phyloP scores from a whole-genome alignment of 2,329 filamentous ascomycete species.

The Cercospora zeina region DNA sequence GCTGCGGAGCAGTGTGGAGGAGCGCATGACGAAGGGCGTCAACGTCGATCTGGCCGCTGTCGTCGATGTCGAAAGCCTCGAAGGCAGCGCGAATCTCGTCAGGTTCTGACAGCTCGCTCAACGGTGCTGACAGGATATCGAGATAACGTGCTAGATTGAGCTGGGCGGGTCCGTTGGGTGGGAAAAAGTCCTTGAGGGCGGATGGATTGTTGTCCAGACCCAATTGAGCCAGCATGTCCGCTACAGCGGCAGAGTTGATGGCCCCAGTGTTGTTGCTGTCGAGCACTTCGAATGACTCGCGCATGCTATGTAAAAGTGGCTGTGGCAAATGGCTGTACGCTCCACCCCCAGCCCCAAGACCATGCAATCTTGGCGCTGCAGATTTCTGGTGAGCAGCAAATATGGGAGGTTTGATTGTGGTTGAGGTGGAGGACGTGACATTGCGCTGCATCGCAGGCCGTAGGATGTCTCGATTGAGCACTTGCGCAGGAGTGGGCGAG shows the following conservation, averaged over 20 bases:
- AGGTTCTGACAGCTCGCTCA: slow-evolving; percentile 72
- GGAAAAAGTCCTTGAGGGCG: slow-evolving; percentile 80
- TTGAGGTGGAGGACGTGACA: slow-evolving; percentile 40
- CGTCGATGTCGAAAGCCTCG: slow-evolving; percentile 92
- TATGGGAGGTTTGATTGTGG: slow-evolving; percentile 32
- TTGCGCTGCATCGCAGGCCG: slow-evolving; percentile 38
- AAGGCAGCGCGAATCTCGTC: slow-evolving; percentile 86
- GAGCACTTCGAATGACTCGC: slow-evolving; percentile 90
- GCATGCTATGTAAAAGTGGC: slow-evolving; percentile 78
- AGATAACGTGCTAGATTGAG: slow-evolving; percentile 85
- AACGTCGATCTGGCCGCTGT: slow-evolving; percentile 88
- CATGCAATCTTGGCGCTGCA: slow-evolving; percentile 26
- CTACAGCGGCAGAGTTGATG: slow-evolving; percentile 79
- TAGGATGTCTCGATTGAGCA: slow-evolving; percentile 29
- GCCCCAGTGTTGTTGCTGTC: slow-evolving; percentile 84
- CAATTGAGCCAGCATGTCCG: slow-evolving; percentile 82
- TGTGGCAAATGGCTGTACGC: slow-evolving; percentile 71
- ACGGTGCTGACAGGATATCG: slow-evolving; percentile 72
- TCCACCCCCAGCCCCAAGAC: slow-evolving; percentile 16
- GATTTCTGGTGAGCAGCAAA: slow-evolving; percentile 24
- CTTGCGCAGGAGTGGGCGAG: slow-evolving; percentile 31
- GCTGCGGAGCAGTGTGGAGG: slow-evolving; percentile 76
- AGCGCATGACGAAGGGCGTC: slow-evolving; percentile 79
- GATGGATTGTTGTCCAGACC: slow-evolving; percentile 72
- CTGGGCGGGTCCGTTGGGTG: slow-evolving; percentile 62